Conservation (phyloP, 2,329 filamentous ascomycete genomes). For the Fusarium sp. region DNA sequence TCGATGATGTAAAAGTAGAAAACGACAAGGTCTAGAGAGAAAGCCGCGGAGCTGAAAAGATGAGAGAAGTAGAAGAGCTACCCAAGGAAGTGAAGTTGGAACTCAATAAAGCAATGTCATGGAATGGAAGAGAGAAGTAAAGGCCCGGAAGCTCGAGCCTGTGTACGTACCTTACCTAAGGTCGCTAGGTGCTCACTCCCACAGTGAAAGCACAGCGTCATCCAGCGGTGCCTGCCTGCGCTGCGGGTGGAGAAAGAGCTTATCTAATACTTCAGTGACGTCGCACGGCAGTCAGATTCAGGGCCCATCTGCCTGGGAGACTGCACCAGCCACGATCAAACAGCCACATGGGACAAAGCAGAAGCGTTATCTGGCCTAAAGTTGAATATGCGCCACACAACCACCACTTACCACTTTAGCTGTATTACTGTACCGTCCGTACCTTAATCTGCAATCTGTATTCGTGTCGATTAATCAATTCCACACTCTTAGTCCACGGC, state of each 20-base stretch:
- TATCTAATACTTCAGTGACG: conserved; percentile 39
- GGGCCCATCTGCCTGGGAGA: conserved; percentile 6
- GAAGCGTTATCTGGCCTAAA: conserved; percentile 42
- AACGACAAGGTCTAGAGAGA: neutral
- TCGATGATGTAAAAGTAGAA: neutral
- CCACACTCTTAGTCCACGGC: conserved; percentile 10
- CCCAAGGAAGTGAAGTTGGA: conserved; percentile 27
- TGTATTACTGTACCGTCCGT: conserved; percentile 11
- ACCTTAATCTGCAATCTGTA: conserved; percentile 14
- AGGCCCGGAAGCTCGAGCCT: conserved; percentile 10
- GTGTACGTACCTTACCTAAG: conserved; percentile 32
- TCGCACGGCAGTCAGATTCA: conserved; percentile 29
- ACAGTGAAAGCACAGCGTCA: conserved; percentile 44
- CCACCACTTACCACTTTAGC: conserved; percentile 18
- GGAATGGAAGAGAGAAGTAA: conserved; percentile 13
- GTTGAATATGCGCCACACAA: conserved; percentile 38
- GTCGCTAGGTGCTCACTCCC: neutral
- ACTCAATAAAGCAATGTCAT: conserved; percentile 36
- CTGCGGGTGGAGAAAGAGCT: conserved; percentile 12
- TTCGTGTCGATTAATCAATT: conserved; percentile 32
- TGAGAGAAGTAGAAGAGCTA: conserved; percentile 16
- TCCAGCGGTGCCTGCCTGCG: conserved; percentile 46
- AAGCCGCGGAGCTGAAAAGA: neutral
- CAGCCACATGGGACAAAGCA: conserved; percentile 18
- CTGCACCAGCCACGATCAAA: conserved; percentile 16